Evolutionary conservation across 208 protist genomes (phyloP).

Genomic region (Trichomonas vaginalis): DNA sequence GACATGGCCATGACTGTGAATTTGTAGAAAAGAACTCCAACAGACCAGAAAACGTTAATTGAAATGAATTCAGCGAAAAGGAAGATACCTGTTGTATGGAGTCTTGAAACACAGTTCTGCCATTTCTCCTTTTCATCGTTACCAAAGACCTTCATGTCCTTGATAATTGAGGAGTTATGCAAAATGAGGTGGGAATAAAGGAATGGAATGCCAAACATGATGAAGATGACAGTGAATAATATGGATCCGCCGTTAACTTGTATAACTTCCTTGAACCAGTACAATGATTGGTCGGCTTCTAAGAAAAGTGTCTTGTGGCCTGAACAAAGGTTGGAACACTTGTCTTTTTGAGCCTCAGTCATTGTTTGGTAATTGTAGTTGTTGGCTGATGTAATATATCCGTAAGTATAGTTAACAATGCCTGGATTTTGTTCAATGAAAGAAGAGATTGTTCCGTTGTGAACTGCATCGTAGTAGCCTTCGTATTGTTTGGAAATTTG

Average conservation of each 20-base stretch:
- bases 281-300: not conserved
- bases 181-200: not conserved
- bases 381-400: no score
- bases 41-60: not conserved
- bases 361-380: not conserved
- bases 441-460: not conserved
- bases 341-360: not conserved
- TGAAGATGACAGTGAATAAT: not conserved
- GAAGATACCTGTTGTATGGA: not conserved
- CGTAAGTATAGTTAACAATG: not conserved
- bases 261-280: not conserved
- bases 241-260: not conserved
- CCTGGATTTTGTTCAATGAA: not conserved
- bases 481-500: not conserved
- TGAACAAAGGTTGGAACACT: not conserved
- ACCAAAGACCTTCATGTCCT: not conserved
- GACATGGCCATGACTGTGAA: not conserved
- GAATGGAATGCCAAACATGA: not conserved
- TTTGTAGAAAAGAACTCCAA: not conserved
- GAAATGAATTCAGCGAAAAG: not conserved
- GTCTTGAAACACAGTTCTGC: not conserved
- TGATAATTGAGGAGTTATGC: not conserved
- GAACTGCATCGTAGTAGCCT: no score
- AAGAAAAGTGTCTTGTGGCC: not conserved
- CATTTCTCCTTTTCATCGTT: not conserved